Percentiles rank a stretch among this genome's conserved stretches.
Conservation (phyloP, 176 grass and related monocot species). For the Secale cereale region DNA sequence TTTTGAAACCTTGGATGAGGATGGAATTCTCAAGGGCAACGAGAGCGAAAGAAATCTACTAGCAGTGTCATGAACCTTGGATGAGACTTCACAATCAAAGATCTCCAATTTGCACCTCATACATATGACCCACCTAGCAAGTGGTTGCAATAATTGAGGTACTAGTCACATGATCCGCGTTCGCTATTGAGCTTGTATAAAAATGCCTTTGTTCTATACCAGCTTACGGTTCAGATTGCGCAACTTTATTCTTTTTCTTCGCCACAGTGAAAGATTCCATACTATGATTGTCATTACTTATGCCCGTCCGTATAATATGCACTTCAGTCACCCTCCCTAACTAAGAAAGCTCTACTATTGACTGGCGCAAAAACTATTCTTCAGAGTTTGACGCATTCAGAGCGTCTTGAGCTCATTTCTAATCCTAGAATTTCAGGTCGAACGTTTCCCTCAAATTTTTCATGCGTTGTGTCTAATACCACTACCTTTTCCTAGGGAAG, state of each 20-base stretch:
- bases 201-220: not conserved
- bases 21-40: not conserved
- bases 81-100: too few species aligned
- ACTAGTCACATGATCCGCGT: not conserved
- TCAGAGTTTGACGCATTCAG: not conserved
- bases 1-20: not conserved
- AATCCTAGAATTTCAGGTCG: not conserved
- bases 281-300: conserved; percentile 15
- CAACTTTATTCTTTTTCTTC: conserved; percentile 11
- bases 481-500: too few species aligned
- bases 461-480: too few species aligned
- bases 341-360: not conserved
- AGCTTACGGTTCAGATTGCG: not conserved
- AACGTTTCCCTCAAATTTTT: not conserved
- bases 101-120: not conserved
- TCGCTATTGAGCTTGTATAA: not conserved
- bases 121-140: not conserved
- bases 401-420: not conserved
- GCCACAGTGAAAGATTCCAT: conserved; percentile 6
- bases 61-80: not conserved
- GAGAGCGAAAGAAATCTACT: not conserved
- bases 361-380: not conserved
- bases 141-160: conserved; percentile 1
- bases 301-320: not conserved
- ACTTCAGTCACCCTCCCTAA: not conserved